These are phyloP conservation scores for Paramecium sexaurelia DNA, from an alignment of 73 alveolate genomes.

Conservation along the genomic window DNA sequence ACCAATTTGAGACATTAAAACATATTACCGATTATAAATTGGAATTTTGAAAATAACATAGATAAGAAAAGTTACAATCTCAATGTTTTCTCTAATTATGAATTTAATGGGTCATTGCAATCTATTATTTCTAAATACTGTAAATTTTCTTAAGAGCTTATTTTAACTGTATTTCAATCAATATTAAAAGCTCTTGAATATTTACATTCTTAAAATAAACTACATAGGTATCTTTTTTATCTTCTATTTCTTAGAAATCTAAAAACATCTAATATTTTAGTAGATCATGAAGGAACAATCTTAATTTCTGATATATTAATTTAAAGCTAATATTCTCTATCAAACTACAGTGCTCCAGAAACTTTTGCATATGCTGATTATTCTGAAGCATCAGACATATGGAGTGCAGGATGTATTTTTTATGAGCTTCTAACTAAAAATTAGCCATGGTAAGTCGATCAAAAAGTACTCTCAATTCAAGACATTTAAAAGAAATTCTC, in stretches of 20 bases:
- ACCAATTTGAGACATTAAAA: neutral
- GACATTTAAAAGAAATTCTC: neutral
- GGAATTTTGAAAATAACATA: neutral
- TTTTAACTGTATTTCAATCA: neutral
- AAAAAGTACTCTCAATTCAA: neutral
- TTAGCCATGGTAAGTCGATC: neutral
- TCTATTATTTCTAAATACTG: neutral
- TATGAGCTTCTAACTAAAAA: slow-evolving; percentile 80
- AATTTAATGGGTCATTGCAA: neutral
- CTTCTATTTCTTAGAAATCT: neutral
- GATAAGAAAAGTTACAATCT: neutral
- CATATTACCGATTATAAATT: neutral
- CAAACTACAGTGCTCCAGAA: slow-evolving; percentile 87
- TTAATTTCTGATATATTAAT: neutral
- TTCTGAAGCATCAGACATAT: slow-evolving; percentile 82
- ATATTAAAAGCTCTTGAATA: neutral
- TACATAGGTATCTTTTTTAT: neutral
- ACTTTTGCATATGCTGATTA: slow-evolving; percentile 72
- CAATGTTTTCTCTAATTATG: neutral
- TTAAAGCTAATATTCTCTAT: neutral
- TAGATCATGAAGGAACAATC: neutral
- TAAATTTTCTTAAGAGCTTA: neutral
- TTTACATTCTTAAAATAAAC: neutral
- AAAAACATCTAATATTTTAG: neutral
- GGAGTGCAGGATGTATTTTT: slow-evolving; percentile 93